Conservation (phyloP, 2,329 filamentous ascomycete genomes). For the Alternaria triticina region DNA sequence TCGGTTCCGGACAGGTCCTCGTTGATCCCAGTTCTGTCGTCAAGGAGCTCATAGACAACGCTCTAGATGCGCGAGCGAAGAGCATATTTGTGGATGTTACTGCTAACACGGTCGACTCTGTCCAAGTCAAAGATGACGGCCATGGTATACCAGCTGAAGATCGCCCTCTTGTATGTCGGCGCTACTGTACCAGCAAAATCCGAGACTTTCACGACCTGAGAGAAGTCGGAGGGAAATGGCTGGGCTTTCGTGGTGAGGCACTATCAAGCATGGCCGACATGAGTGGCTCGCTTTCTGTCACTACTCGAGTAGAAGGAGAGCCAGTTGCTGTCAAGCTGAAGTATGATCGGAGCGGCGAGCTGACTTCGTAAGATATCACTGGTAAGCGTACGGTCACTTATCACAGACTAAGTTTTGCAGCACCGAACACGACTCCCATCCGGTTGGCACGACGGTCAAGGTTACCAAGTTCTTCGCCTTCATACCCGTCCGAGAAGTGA, state of each 20-base stretch:
- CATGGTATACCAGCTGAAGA: constrained; percentile 70
- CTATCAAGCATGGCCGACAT: constrained; percentile 70
- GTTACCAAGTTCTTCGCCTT: constrained; percentile 65
- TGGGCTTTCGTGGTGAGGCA: constrained; percentile 81
- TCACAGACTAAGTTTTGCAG: constrained; percentile 21
- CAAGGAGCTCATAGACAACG: constrained; percentile 81
- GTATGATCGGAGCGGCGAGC: constrained; percentile 58
- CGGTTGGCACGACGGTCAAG: constrained; percentile 72
- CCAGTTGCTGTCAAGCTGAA: constrained; percentile 62
- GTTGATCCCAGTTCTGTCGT: constrained; percentile 66
- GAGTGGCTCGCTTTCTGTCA: constrained; percentile 63
- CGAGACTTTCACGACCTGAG: constrained; percentile 67
- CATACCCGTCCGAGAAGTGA: constrained; percentile 69
- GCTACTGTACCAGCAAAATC: constrained; percentile 78
- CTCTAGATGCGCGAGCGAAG: constrained; percentile 73
- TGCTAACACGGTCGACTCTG: constrained; percentile 69
- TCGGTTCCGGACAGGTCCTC: constrained; percentile 68
- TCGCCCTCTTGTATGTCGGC: constrained; percentile 66
- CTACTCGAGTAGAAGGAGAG: constrained; percentile 68
- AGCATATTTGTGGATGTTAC: constrained; percentile 70
- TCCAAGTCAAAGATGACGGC: constrained; percentile 73
- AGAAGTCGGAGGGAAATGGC: constrained; percentile 61
- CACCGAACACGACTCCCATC: constrained; percentile 55
- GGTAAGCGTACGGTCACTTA: not conserved
- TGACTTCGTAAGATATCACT: constrained; percentile 47